Evolutionary conservation across 768 basidiomycete genomes (phyloP).

Genomic region (Coprinopsis cinerea): DNA sequence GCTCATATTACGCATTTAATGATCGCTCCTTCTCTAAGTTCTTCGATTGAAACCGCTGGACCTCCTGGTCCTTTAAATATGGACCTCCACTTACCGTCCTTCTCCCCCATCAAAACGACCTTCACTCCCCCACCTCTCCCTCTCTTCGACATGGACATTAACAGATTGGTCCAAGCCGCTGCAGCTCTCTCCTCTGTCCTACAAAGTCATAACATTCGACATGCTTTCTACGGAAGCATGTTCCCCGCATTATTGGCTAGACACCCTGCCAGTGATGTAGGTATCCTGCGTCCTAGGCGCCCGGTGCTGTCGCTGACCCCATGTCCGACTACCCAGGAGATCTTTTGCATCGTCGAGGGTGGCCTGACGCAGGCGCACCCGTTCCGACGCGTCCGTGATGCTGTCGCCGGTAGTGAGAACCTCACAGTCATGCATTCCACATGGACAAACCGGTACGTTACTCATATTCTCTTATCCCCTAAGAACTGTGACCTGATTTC

Average conservation of each 20-base stretch:
- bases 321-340: constrained; percentile 48
- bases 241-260: constrained; percentile 66
- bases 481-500: constrained; percentile 4
- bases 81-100: constrained; percentile 39
- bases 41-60: constrained; percentile 28
- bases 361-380: constrained; percentile 58
- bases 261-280: constrained; percentile 58
- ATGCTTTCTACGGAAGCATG: constrained; percentile 78
- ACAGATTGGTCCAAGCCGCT: constrained; percentile 74
- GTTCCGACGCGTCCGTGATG: constrained; percentile 77
- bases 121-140: constrained; percentile 32
- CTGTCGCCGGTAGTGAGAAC: constrained; percentile 56
- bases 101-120: constrained; percentile 22
- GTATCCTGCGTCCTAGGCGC: constrained; percentile 19
- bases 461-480: constrained; percentile 1
- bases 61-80: constrained; percentile 42
- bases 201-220: constrained; percentile 50
- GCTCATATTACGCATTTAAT: constrained; percentile 46
- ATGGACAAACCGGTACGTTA: constrained; percentile 76
- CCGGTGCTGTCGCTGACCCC: constrained; percentile 2
- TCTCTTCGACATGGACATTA: constrained; percentile 50
- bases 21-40: constrained; percentile 34
- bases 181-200: constrained; percentile 66
- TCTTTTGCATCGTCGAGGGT: constrained; percentile 78
- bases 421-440: constrained; percentile 67